A percentile compares a stretch with the other conserved stretches of the same genome.
Conservation (phyloP, 1,139 yeast genomes). For the Saccharomycopsis hybrid region DNA sequence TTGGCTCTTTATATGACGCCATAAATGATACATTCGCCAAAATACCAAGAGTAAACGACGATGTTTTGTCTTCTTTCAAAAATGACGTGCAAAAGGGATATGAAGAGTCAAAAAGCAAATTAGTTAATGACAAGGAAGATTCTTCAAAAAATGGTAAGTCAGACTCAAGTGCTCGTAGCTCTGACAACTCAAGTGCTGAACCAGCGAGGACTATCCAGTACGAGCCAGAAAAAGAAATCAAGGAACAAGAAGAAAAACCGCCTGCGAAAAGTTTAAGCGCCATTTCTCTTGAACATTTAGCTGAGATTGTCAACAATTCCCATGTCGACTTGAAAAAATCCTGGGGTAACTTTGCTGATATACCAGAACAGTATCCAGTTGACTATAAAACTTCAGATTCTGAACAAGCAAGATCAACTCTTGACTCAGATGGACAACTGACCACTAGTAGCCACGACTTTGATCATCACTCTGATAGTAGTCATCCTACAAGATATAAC, state of each 20-base stretch:
- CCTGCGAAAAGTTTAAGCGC: neutral
- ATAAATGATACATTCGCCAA: too few species aligned
- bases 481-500: neutral
- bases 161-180: too few species aligned
- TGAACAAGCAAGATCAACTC: neutral
- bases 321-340: neutral
- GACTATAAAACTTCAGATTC: slow-evolving; percentile 4
- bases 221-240: slow-evolving; percentile 9
- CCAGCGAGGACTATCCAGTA: slow-evolving; percentile 13
- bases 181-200: too few species aligned
- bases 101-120: too few species aligned
- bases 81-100: too few species aligned
- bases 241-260: neutral
- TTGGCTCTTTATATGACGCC: too few species aligned
- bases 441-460: slow-evolving; percentile 9
- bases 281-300: neutral
- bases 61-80: too few species aligned
- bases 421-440: slow-evolving; percentile 7
- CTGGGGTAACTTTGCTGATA: neutral
- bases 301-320: neutral
- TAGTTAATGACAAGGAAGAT: too few species aligned
- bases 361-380: neutral
- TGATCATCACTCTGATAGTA: neutral
- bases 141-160: too few species aligned
- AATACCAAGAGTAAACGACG: too few species aligned